Evolutionary conservation across 805 yeast genomes (phyloP), one percentile per base, ranked within the genome.

Genomic region (Saccharomycopsis guyanensis): DNA sequence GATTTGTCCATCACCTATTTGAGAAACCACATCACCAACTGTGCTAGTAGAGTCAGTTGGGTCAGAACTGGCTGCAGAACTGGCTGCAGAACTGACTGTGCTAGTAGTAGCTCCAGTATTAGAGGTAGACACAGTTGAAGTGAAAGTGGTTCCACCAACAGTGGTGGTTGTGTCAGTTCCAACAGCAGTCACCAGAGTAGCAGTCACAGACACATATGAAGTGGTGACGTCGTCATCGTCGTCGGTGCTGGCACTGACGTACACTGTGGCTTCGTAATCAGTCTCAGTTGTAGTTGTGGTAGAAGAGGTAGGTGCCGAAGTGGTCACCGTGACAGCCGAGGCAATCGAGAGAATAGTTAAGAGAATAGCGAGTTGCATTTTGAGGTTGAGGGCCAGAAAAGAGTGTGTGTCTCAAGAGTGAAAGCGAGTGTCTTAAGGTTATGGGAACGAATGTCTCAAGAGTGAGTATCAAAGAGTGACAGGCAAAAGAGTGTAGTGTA

Each of bases 321-420:
- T 49, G 36, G 58, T 59, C 22, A 63, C 47, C 42, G 59, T 49
- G 38, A 59, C 55, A 42, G 59, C 53, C 15, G 62, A 53, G 44
- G 48, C 56, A 43, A 56, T 55, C 38, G 42, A 49, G 40, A 61
- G 57, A 50, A 60, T 54, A 42, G 58, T 47, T 35, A 50, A 56
- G 49, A 59, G 59, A 38, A 58, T 63, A 32, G 63, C 65, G 37
- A 58, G 66, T 51, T 65, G 66, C 47, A 47, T 47, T 16, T 23
- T 38, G n/a, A 7, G 29, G n/a, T n/a, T n/a, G n/a, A n/a, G n/a
- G n/a, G n/a, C n/a, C n/a, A n/a, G n/a, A n/a, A n/a, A n/a, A n/a
- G n/a, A n/a, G n/a, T n/a, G n/a, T n/a, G n/a, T n/a, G n/a, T n/a
- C n/a, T n/a, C n/a, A n/a, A n/a, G n/a, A n/a, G n/a, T n/a, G n/a